Evolutionary conservation across 2,329 filamentous ascomycete species (phyloP).

Genomic region (Fusarium pseudograminearum): DNA sequence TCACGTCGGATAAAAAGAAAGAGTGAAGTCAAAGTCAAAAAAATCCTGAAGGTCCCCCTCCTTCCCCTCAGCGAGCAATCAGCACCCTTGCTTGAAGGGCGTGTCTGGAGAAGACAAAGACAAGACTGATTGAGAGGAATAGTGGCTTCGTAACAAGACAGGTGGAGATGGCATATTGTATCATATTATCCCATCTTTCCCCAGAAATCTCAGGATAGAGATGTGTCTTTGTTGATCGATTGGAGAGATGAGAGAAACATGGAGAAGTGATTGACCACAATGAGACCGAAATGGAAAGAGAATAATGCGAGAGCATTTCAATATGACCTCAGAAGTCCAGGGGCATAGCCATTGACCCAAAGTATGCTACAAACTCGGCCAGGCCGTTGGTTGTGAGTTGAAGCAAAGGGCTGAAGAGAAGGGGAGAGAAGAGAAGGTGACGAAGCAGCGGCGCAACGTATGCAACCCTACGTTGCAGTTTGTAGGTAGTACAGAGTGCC

Average conservation of each 20-base stretch:
- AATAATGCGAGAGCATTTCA: not conserved
- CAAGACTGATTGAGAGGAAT: not conserved
- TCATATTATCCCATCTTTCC: slow-evolving; percentile 11
- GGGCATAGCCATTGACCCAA: slow-evolving; percentile 31
- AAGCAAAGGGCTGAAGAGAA: not conserved
- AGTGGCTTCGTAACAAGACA: slow-evolving; percentile 4
- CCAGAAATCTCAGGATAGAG: slow-evolving; percentile 18
- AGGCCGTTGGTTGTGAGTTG: slow-evolving; percentile 1
- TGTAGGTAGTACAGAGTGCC: not conserved
- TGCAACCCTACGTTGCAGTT: slow-evolving; percentile 15
- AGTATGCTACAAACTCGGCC: slow-evolving; percentile 28
- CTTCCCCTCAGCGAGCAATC: slow-evolving; percentile 6
- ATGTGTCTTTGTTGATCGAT: slow-evolving; percentile 33
- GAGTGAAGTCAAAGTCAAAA: slow-evolving; percentile 16
- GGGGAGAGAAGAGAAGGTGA: slow-evolving; percentile 3
- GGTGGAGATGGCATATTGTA: slow-evolving; percentile 14
- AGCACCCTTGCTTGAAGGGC: slow-evolving; percentile 19
- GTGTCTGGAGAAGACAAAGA: slow-evolving; percentile 14
- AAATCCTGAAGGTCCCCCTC: slow-evolving; percentile 25
- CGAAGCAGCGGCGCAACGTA: not conserved
- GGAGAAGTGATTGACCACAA: slow-evolving; percentile 7
- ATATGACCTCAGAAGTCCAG: slow-evolving; percentile 15
- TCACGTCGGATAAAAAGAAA: slow-evolving; percentile 37
- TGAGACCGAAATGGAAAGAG: slow-evolving; percentile 7
- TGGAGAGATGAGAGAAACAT: slow-evolving; percentile 6